phyloP scores from a whole-genome alignment of 768 basidiomycete genomes.

The Collybia sp. region DNA sequence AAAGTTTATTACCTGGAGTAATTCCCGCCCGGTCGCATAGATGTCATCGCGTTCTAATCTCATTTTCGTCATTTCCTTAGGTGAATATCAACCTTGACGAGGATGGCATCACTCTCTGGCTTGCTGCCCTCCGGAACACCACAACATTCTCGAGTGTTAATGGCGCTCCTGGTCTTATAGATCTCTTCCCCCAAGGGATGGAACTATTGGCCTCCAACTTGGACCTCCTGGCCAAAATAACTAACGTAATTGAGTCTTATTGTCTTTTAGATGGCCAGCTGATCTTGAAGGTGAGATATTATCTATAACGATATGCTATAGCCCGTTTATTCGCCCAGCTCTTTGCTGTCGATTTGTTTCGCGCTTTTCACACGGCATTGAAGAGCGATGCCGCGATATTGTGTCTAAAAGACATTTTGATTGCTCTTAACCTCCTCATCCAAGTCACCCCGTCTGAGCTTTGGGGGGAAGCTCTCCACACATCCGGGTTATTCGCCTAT shows the following conservation, averaged over 20 bases:
- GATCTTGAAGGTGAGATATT: slow-evolving; percentile 55
- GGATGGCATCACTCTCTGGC: slow-evolving; percentile 77
- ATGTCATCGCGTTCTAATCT: background rate
- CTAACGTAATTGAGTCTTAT: slow-evolving; percentile 71
- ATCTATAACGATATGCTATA: background rate
- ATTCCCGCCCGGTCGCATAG: background rate
- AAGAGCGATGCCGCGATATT: slow-evolving; percentile 38
- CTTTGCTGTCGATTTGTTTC: slow-evolving; percentile 47
- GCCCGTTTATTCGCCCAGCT: background rate
- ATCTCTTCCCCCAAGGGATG: slow-evolving; percentile 62
- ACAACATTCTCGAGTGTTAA: slow-evolving; percentile 41
- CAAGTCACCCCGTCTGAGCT: slow-evolving; percentile 57
- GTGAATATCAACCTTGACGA: slow-evolving; percentile 67
- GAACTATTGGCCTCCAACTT: slow-evolving; percentile 61
- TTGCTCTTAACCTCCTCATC: slow-evolving; percentile 51
- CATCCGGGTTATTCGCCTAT: slow-evolving; percentile 66
- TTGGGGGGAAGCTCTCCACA: slow-evolving; percentile 75
- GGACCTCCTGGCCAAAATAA: slow-evolving; percentile 68
- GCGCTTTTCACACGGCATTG: slow-evolving; percentile 48
- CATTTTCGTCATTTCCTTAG: slow-evolving; percentile 37
- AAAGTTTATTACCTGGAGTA: slow-evolving; percentile 57
- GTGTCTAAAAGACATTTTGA: slow-evolving; percentile 64
- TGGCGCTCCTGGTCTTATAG: slow-evolving; percentile 47
- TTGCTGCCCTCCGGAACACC: slow-evolving; percentile 62
- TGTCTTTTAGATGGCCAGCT: slow-evolving; percentile 61